Percentiles rank a stretch among this genome's conserved stretches.
These are phyloP conservation scores for Canavalia gladiata DNA, from an alignment of 306 rosid genomes.

Conservation along the genomic window DNA sequence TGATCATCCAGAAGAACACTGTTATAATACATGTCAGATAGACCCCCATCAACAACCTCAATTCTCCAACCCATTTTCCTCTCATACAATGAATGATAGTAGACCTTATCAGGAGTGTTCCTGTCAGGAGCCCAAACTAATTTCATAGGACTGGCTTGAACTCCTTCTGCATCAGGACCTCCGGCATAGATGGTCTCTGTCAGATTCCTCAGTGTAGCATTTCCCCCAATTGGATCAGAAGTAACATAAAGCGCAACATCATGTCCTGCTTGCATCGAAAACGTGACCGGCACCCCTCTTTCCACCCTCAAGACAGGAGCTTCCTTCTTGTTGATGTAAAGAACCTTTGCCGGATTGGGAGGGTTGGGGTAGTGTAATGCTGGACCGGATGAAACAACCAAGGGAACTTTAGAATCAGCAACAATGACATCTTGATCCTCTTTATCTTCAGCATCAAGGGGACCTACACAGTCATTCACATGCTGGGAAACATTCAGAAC, in stretches of 20 bases:
- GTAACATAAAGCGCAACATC: conserved; percentile 83
- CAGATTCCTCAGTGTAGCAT: conserved; percentile 79
- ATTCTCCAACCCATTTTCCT: conserved; percentile 96
- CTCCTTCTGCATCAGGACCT: conserved; percentile 86
- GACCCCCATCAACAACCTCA: conserved; percentile 94
- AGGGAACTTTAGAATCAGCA: conserved; percentile 79
- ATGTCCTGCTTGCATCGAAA: conserved; percentile 90
- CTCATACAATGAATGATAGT: conserved; percentile 77
- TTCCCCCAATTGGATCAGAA: conserved; percentile 88
- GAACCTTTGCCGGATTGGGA: conserved; percentile 80
- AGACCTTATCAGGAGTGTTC: conserved; percentile 82
- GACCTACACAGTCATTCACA: conserved; percentile 81
- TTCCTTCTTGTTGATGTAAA: conserved; percentile 90
- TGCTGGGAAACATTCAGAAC: conserved; percentile 71
- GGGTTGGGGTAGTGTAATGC: conserved; percentile 84
- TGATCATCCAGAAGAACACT: conserved; percentile 94
- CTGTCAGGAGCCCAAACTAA: conserved; percentile 83
- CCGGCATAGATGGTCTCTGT: conserved; percentile 87
- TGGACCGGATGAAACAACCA: conserved; percentile 68
- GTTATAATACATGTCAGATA: conserved; percentile 90
- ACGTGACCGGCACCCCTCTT: conserved; percentile 87
- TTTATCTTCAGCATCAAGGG: conserved; percentile 80
- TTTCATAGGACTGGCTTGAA: conserved; percentile 83
- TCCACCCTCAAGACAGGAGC: conserved; percentile 90
- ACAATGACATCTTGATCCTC: conserved; percentile 86